Percentiles rank a stretch among this genome's conserved stretches.
phyloP scores from a whole-genome alignment of 1,284 basidiomycete genomes.

The Apiotrichum gracile region DNA sequence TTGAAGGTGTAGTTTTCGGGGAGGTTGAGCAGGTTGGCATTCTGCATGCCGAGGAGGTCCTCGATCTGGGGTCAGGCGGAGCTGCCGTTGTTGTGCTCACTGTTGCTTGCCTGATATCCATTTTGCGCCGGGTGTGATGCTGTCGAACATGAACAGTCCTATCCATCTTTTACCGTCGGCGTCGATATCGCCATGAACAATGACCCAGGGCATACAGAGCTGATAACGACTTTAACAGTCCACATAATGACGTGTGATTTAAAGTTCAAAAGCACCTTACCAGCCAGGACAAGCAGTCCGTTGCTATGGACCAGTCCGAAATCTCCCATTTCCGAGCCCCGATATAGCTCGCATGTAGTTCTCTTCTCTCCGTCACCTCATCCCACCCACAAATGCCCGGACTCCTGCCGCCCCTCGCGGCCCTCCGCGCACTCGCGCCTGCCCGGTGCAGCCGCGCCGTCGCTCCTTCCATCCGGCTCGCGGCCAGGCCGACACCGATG shows the following conservation, averaged over 20 bases:
- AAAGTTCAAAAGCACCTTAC: too few species aligned
- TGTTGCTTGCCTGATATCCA: slow-evolving; percentile 52
- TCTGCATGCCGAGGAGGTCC: slow-evolving; percentile 83
- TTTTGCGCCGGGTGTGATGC: slow-evolving; percentile 16
- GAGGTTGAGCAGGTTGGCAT: slow-evolving; percentile 78
- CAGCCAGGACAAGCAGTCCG: too few species aligned
- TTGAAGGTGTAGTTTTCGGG: slow-evolving; percentile 82
- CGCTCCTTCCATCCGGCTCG: neutral
- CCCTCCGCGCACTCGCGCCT: slow-evolving; percentile 6
- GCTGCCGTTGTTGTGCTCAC: slow-evolving; percentile 24
- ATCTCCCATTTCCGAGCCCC: neutral
- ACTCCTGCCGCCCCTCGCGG: slow-evolving; percentile 9
- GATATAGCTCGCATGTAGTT: neutral
- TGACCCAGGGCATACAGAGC: too few species aligned
- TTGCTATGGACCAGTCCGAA: neutral
- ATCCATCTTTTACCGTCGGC: too few species aligned
- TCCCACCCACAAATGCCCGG: slow-evolving; percentile 1
- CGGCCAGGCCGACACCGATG: neutral
- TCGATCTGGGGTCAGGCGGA: slow-evolving; percentile 40
- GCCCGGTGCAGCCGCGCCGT: slow-evolving; percentile 3
- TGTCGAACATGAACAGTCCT: too few species aligned
- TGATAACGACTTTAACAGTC: too few species aligned
- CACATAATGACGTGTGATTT: neutral
- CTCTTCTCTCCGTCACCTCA: neutral
- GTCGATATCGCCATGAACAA: too few species aligned